Conservation (phyloP, 768 basidiomycete species). For the Auricularia sp. region DNA sequence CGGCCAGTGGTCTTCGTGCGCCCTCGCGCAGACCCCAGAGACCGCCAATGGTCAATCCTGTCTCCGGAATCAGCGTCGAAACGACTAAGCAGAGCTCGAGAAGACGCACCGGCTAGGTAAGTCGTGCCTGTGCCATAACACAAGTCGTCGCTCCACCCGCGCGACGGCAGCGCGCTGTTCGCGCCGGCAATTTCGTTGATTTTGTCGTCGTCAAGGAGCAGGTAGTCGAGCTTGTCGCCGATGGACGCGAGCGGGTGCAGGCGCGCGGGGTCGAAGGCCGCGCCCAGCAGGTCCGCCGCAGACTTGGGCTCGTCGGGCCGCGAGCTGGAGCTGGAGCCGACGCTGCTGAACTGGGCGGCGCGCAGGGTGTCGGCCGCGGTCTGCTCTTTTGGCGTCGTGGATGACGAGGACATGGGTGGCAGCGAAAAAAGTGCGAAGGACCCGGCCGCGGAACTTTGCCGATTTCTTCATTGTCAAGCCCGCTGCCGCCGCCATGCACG, state of each 20-base stretch:
- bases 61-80: slow-evolving; percentile 34
- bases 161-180: slow-evolving; percentile 80
- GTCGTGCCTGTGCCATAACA: slow-evolving; percentile 99
- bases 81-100: slow-evolving; percentile 51
- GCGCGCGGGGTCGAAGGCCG: slow-evolving; percentile 82
- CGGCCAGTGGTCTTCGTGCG: slow-evolving; percentile 74
- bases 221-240: slow-evolving; percentile 89
- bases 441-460: background rate
- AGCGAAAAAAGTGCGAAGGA: background rate
- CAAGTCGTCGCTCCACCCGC: slow-evolving; percentile 98
- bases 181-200: slow-evolving; percentile 82
- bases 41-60: slow-evolving; percentile 81
- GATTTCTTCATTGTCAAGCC: background rate
- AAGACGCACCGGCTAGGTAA: slow-evolving; percentile 85
- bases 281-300: slow-evolving; percentile 78
- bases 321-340: slow-evolving; percentile 23
- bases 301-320: slow-evolving; percentile 50
- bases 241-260: slow-evolving; percentile 91
- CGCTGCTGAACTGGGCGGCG: slow-evolving; percentile 38
- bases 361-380: slow-evolving; percentile 38
- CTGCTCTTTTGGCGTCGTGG: slow-evolving; percentile 13
- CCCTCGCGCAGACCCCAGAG: slow-evolving; percentile 96
- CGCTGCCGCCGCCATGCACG: background rate
- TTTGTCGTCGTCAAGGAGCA: slow-evolving; percentile 95
- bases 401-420: slow-evolving; percentile 16